A percentile compares a stretch with the other conserved stretches of the same genome.
Evolutionary conservation across 257 asterid species (phyloP).

Genomic region (Datura wrightii): DNA sequence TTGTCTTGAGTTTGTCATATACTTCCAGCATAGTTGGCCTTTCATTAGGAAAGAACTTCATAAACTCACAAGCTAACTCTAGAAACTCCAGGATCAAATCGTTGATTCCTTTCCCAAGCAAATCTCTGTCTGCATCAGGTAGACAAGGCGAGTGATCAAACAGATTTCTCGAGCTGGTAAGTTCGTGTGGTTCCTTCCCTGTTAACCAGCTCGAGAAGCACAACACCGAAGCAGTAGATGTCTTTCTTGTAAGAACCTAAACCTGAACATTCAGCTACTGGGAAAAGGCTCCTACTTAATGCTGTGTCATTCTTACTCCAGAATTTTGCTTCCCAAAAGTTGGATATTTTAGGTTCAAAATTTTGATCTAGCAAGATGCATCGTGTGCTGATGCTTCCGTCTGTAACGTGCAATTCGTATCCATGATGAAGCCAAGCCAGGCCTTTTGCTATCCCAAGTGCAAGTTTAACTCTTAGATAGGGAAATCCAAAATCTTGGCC

Average conservation of each 20-base stretch:
- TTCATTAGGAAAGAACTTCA: slow-evolving; percentile 29
- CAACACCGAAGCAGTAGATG: slow-evolving; percentile 32
- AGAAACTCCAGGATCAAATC: slow-evolving; percentile 25
- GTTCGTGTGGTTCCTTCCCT: slow-evolving; percentile 19
- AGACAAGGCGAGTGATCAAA: slow-evolving; percentile 26
- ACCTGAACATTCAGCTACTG: neutral
- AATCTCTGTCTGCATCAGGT: neutral
- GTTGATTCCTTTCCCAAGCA: slow-evolving; percentile 29
- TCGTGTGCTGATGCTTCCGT: slow-evolving; percentile 32
- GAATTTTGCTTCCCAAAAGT: slow-evolving; percentile 35
- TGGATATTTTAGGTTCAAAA: slow-evolving; percentile 38
- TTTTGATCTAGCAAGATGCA: slow-evolving; percentile 38
- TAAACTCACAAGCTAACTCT: slow-evolving; percentile 33
- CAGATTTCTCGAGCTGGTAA: slow-evolving; percentile 4
- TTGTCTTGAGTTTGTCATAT: neutral
- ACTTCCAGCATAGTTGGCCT: slow-evolving; percentile 41
- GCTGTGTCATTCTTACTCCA: neutral
- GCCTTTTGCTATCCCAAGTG: slow-evolving; percentile 38
- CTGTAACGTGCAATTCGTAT: slow-evolving; percentile 21
- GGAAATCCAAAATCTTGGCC: slow-evolving; percentile 24
- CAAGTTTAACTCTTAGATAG: slow-evolving; percentile 38
- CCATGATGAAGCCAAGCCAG: slow-evolving; percentile 41
- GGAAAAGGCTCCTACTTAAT: neutral
- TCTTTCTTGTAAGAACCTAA: slow-evolving; percentile 26
- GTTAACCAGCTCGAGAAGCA: slow-evolving; percentile 40